Conservation (phyloP, 306 rosid species). For the Echinosophora koreensis region DNA sequence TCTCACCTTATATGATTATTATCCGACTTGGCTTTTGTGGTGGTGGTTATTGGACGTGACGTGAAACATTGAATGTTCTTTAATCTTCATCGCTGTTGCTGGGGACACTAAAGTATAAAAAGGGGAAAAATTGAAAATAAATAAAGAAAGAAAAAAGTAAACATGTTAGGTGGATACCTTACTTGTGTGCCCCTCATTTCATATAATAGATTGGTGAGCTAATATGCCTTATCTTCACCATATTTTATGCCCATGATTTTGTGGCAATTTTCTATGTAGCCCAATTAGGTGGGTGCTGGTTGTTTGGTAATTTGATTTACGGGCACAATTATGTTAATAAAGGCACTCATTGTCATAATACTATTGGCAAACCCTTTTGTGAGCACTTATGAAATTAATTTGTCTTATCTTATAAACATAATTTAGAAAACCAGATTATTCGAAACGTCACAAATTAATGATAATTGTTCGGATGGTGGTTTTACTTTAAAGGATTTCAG, state of each 20-base stretch:
- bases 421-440: neutral
- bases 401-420: neutral
- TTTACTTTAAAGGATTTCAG: neutral
- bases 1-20: constrained; percentile 10
- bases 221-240: constrained; percentile 51
- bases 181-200: constrained; percentile 37
- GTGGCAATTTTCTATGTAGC: constrained; percentile 10
- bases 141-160: constrained; percentile 38
- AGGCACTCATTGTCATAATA: neutral
- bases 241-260: constrained; percentile 41
- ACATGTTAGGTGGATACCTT: constrained; percentile 54
- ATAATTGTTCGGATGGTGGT: neutral
- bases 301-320: constrained; percentile 29
- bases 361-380: neutral
- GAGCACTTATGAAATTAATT: neutral
- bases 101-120: constrained; percentile 16
- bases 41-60: constrained; percentile 53
- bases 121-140: neutral
- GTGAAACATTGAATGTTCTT: constrained; percentile 19
- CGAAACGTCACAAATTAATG: neutral
- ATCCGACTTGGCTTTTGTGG: constrained; percentile 46
- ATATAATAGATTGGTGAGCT: constrained; percentile 42
- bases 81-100: constrained; percentile 36
- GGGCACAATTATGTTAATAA: constrained; percentile 21
- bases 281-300: constrained; percentile 37